Percentiles rank a stretch among this genome's conserved stretches.
These are phyloP conservation scores for Pseudevernia furfuracea DNA, from an alignment of 495 filamentous ascomycete genomes.

Conservation along the genomic window DNA sequence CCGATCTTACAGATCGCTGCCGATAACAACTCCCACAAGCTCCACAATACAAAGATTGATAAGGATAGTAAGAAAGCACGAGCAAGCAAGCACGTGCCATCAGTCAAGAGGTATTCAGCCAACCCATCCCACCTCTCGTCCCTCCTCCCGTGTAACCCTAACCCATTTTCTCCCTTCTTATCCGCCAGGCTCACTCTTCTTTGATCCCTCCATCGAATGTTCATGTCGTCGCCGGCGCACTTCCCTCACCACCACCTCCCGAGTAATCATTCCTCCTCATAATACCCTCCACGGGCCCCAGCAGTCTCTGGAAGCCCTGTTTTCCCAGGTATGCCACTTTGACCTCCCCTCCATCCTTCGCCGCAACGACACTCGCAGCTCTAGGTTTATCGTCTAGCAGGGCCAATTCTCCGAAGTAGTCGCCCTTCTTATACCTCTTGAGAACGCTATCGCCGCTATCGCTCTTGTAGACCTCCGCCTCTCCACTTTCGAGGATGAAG, in stretches of 20 bases:
- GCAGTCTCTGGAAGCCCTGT: slow-evolving; percentile 84
- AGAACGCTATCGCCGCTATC: slow-evolving; percentile 52
- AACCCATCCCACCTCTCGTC: background rate
- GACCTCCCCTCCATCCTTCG: slow-evolving; percentile 57
- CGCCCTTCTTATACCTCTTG: slow-evolving; percentile 77
- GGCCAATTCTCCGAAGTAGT: slow-evolving; percentile 95
- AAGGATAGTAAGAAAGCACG: background rate
- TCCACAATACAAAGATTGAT: background rate
- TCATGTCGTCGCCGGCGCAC: background rate
- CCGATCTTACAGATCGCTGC: background rate
- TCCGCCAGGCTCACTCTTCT: background rate
- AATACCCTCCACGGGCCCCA: slow-evolving; percentile 89
- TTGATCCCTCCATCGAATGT: background rate
- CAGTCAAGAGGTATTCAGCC: background rate
- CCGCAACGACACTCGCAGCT: slow-evolving; percentile 79
- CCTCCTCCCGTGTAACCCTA: background rate
- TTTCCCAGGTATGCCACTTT: slow-evolving; percentile 94
- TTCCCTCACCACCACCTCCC: background rate
- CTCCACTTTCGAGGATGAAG: slow-evolving; percentile 82
- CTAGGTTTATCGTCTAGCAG: slow-evolving; percentile 87
- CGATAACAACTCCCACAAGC: background rate
- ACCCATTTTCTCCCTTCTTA: background rate
- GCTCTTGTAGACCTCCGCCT: slow-evolving; percentile 76
- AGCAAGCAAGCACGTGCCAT: background rate
- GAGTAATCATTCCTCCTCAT: slow-evolving; percentile 73